Evolutionary conservation across 73 alveolate species (phyloP).

Genomic region (Breviolum minutum): DNA sequence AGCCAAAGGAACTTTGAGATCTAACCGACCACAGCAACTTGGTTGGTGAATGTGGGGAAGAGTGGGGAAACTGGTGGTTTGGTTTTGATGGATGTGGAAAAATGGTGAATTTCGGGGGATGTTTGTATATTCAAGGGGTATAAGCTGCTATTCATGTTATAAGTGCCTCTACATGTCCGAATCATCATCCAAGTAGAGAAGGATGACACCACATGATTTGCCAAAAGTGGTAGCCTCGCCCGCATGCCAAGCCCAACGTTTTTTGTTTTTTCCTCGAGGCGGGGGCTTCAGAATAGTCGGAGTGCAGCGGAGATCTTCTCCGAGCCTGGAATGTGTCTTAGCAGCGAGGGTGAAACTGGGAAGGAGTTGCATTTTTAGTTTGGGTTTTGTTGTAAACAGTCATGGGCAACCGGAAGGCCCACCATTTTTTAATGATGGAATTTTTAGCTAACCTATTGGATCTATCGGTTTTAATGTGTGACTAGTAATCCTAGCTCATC

Average conservation of each 20-base stretch:
- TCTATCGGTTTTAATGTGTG: neutral
- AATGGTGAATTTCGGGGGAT: neutral
- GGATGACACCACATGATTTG: too few relatives aligned
- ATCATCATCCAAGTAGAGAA: too few relatives aligned
- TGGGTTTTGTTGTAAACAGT: too few relatives aligned
- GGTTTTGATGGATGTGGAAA: neutral
- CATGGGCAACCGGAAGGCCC: too few relatives aligned
- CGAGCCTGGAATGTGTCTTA: slow-evolving; percentile 63
- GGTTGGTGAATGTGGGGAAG: neutral
- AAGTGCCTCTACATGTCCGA: too few relatives aligned
- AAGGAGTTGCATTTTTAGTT: too few relatives aligned
- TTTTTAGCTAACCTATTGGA: too few relatives aligned
- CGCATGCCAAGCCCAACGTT: too few relatives aligned
- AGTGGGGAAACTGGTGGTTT: neutral
- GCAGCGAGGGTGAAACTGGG: neutral
- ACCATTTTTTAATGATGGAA: too few relatives aligned
- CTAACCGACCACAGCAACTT: neutral
- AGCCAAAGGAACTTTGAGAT: slow-evolving; percentile 42
- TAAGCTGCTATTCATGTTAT: too few relatives aligned
- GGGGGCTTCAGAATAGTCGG: neutral
- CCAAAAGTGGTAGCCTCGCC: too few relatives aligned
- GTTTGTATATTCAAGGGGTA: neutral
- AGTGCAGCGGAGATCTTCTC: slow-evolving; percentile 71
- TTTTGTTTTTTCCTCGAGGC: neutral
- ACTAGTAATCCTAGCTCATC: neutral